Percentiles rank a stretch among this genome's conserved stretches.
Conservation (phyloP, 768 basidiomycete genomes). For the Paxillus ammoniavirescens region DNA sequence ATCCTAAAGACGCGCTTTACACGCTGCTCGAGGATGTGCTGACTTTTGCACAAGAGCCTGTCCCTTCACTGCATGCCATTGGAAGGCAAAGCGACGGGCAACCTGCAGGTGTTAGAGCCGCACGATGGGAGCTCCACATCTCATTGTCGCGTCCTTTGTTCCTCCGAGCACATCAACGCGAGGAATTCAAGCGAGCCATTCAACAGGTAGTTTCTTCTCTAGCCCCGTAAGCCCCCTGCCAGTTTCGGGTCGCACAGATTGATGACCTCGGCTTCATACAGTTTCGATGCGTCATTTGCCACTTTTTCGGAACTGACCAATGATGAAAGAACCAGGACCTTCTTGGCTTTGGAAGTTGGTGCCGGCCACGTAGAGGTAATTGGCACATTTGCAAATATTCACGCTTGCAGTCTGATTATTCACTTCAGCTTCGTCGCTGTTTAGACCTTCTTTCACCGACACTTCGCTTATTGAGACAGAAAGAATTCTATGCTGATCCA, state of each 20-base stretch:
- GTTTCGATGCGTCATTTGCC: conserved; percentile 74
- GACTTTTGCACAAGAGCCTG: conserved; percentile 38
- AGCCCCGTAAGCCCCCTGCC: conserved; percentile 39
- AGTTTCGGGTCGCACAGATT: conserved; percentile 3
- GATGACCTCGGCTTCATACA: conserved; percentile 28
- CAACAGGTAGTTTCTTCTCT: conserved; percentile 47
- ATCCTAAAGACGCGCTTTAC: conserved; percentile 42
- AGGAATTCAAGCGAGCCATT: conserved; percentile 65
- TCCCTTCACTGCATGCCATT: conserved; percentile 49
- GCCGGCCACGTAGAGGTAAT: conserved; percentile 78
- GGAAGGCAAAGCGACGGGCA: conserved; percentile 23
- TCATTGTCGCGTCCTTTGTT: conserved; percentile 84
- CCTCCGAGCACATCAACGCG: conserved; percentile 75
- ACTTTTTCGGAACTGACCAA: conserved; percentile 69
- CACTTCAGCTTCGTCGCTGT: conserved; percentile 54
- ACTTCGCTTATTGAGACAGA: conserved; percentile 63
- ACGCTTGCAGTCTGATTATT: conserved; percentile 10
- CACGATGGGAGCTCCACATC: conserved; percentile 62
- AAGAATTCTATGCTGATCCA: conserved; percentile 76
- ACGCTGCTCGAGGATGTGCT: conserved; percentile 47
- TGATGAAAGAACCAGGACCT: conserved; percentile 78
- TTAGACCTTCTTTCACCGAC: conserved; percentile 56
- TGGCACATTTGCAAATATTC: conserved; percentile 4
- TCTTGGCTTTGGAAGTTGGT: conserved; percentile 79
- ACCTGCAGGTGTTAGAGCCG: background rate